These are phyloP conservation scores for Beauveria caledonica DNA, from an alignment of 2,329 filamentous ascomycete genomes.

Conservation along the genomic window DNA sequence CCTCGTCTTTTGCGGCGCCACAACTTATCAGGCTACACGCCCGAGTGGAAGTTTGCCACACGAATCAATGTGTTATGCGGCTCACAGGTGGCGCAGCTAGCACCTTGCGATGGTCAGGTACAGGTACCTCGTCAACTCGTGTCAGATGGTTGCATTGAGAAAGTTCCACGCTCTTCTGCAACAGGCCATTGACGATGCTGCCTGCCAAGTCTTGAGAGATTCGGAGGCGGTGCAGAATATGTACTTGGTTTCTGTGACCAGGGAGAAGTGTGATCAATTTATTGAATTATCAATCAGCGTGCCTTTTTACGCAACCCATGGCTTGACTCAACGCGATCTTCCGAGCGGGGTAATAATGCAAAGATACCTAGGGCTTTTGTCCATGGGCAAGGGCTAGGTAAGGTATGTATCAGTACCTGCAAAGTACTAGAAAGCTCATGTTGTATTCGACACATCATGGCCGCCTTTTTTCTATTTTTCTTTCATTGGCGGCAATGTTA, in stretches of 20 bases:
- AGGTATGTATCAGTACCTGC: not conserved
- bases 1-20: not conserved
- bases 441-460: not conserved
- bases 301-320: not conserved
- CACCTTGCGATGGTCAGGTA: not conserved
- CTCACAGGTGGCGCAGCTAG: conserved; percentile 2
- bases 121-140: not conserved
- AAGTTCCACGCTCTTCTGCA: not conserved
- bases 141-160: not conserved
- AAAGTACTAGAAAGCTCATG: not conserved
- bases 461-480: not conserved
- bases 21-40: not conserved
- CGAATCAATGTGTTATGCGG: not conserved
- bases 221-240: not conserved
- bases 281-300: not conserved
- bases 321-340: not conserved
- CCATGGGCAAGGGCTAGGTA: not conserved
- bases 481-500: not conserved
- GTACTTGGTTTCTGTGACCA: not conserved
- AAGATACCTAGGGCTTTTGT: not conserved
- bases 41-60: not conserved
- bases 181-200: too few relatives aligned
- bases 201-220: not conserved
- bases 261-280: not conserved
- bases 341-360: not conserved